Evolutionary conservation across 208 protist genomes (phyloP), one percentile per base, ranked within the genome.

Genomic region (Acanthamoeba lugdunensis): DNA sequence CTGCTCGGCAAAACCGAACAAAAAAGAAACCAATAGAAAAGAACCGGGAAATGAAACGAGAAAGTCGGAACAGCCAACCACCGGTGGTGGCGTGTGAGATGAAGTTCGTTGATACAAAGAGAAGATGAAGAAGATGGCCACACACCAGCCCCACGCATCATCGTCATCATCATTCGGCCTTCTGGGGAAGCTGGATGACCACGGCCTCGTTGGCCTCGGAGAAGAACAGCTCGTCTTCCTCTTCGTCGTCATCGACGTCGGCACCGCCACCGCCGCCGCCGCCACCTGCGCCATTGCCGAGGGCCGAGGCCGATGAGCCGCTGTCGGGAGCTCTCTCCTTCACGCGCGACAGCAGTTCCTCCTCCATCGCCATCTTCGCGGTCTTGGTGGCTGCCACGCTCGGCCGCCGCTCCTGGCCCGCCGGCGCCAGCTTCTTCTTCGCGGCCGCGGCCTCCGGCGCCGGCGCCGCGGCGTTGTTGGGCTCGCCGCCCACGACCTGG

Each of bases 181-280:
- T 87, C 16, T 14, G 52, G 45, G 18, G 9, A 11, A 87, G 48
- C 41, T 16, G 79, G 79, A 87, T 61, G 79, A 87, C 79, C 28
- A 87, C 48, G 52, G 79, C 79, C 30, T 87, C 79, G 52, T 87
- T 87, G 7, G 41, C 48, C 79, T 87, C 79, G 41, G 79, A 87
- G 52, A 87, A 87, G 79, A 87, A 63, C 25, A 87, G 79, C 79
- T 87, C 79, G 41, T 87, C 79, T 30, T 87, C 79, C 30, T 87
- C 79, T 0, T 41, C 79, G 2, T 87, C 79, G n/a, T 87, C 79
- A 3, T 87, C n/a, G n/a, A n/a, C n/a, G n/a, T n/a, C n/a, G n/a
- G n/a, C n/a, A n/a, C n/a, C n/a, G n/a, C n/a, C n/a, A n/a, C n/a
- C n/a, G n/a, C n/a, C n/a, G n/a, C n/a, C n/a, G n/a, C 48, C 52